Base-by-base conservation (phyloP, 495 filamentous ascomycete genomes). In the Cercophora scortea region DNA sequence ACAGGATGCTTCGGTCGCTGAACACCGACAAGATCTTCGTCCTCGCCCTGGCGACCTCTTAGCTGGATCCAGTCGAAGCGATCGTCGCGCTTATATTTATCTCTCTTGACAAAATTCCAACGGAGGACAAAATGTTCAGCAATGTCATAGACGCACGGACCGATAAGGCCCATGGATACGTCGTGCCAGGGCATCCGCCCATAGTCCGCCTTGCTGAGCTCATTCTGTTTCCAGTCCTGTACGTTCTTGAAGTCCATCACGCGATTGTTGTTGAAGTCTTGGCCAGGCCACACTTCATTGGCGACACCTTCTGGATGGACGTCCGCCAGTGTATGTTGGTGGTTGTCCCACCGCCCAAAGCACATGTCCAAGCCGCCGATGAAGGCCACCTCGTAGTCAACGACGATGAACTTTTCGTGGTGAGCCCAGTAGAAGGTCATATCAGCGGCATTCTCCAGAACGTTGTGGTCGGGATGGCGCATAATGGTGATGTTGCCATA, bases 361-460 rank as follows among this genome's bases (percentile, higher is more conserved):
- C 92, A 96, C n/a, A 96, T 77, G 69, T 97, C 92, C 34, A 97
- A 76, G 2, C 92, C 92, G 39, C 92, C 92, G 52, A 95, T 89
- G 60, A 96, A 97, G 15, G 89, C 92, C 54, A 92, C 61, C 15
- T 80, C 79, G 67, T 95, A 94, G 69, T 97, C 92, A 49, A 96
- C 86, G 33, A 97, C 88, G 49, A 96, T 83, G 69, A 96, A 88
- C 61, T 97, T 97, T 63, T 97, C 92, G 64, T 97, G 92, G 64
- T 97, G 92, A 0, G 92, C 92, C 92, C 92, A 97, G 70, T 96
- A 96, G 61, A 96, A 88, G 0, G 90, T 96, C 90, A 95, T 95
- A 54, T 97, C 92, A 8, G 88, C 88, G 1, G 83, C 88, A 64
- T 97, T 96, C 59, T 95, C 90, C 40, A 97, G 80, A 35, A 95